Conservation (phyloP, 1,284 basidiomycete species). For the Fomitiporia mediterranea region DNA sequence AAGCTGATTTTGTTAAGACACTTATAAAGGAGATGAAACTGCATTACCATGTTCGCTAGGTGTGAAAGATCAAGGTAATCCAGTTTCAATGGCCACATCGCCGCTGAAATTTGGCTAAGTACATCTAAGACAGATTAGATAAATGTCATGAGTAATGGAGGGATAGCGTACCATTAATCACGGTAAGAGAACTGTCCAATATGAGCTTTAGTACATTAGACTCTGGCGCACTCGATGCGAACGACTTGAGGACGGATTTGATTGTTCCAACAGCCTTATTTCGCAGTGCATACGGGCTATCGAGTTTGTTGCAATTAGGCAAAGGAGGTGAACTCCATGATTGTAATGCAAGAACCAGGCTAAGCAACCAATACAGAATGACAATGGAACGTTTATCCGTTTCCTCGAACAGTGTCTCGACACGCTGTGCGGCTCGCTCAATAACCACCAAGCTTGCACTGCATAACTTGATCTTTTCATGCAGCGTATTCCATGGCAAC, state of each 20-base stretch:
- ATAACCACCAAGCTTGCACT: slow-evolving; percentile 51
- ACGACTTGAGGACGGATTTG: background rate
- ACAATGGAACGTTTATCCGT: slow-evolving; percentile 41
- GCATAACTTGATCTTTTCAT: slow-evolving; percentile 53
- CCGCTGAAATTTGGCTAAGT: background rate
- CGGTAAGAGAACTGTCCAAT: background rate
- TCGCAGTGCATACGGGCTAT: slow-evolving; percentile 6
- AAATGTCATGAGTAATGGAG: too few species aligned
- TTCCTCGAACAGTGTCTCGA: slow-evolving; percentile 47
- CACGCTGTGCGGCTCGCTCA: slow-evolving; percentile 41
- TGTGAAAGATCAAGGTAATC: background rate
- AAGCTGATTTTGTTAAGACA: background rate
- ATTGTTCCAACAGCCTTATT: slow-evolving; percentile 1
- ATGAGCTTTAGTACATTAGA: background rate
- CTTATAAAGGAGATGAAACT: background rate
- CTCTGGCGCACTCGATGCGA: background rate
- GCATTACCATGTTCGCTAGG: background rate
- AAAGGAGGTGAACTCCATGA: slow-evolving; percentile 37
- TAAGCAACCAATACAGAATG: slow-evolving; percentile 46
- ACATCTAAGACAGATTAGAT: background rate
- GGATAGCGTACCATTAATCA: background rate
- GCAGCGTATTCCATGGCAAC: slow-evolving; percentile 45
- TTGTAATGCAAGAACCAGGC: slow-evolving; percentile 50
- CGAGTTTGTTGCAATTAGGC: background rate
- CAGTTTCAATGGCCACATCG: slow-evolving; percentile 1